Base-by-base conservation (phyloP, 2,329 filamentous ascomycete species). In the Fusarium chlamydosporum region DNA sequence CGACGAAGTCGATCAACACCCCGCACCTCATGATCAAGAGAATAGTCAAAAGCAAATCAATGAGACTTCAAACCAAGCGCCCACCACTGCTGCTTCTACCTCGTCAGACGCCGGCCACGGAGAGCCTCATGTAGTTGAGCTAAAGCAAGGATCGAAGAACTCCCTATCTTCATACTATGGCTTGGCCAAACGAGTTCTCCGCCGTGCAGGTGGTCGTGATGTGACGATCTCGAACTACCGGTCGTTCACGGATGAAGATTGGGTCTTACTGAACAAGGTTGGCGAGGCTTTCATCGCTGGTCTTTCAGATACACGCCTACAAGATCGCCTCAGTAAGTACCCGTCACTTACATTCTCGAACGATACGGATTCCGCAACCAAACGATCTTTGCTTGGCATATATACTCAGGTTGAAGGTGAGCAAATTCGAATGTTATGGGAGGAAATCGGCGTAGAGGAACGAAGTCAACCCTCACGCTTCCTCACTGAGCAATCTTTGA, bases 321-420 rank as follows among this genome's bases (percentile, higher is more conserved):
- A 79, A 51, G 59, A 74, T n/a, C 81, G 82, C 7, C 75, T 90
- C 4, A 67, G 78, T 37, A 72, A 66, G 6, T 85, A 83, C 54
- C 79, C 78, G n/a, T 87, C 87, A 3, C 79, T 89, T 8, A 74
- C 77, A 7, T 80, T 81, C 31, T 75, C 74, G 15, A 63, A 75
- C 10, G 51, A 63, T 2, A 55, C 73, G 1, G 72, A 74, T 4
- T 52, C 66, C 4, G 68, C 76, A 7, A 76, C 76, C 50, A 76
- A 79, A 58, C 83, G 85, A 38, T 86, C 86, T 5, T 81, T 90
- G 1, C 76, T 80, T n/a, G 85, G 86, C 1, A 81, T 88, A 4
- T 83, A 80, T 62, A 82, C 79, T 15, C 85, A 89, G 66, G 76
- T 83, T 3, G 88, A 90, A 70, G 88, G 88, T 9, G 88, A 90